These are phyloP conservation scores for Leptosphaerulina australis DNA, from an alignment of 2,329 filamentous ascomycete genomes.

Conservation along the genomic window DNA sequence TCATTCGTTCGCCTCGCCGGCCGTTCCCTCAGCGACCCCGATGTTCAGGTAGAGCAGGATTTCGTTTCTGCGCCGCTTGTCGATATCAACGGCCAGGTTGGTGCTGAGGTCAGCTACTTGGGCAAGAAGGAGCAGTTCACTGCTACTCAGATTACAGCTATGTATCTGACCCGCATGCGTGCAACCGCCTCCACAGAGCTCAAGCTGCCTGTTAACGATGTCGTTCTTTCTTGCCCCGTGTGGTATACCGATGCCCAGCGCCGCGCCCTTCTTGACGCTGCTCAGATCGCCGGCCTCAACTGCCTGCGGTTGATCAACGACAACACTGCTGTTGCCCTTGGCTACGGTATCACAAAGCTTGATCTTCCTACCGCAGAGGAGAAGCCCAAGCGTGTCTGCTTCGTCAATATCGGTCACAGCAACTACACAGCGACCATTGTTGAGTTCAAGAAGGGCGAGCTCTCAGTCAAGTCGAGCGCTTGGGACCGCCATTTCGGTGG, in stretches of 20 bases:
- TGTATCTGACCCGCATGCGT: slow-evolving; percentile 96
- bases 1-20: slow-evolving; percentile 92
- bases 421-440: slow-evolving; percentile 94
- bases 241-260: slow-evolving; percentile 98
- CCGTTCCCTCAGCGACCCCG: slow-evolving; percentile 84
- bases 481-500: slow-evolving; percentile 97
- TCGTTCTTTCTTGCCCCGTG: slow-evolving; percentile 91
- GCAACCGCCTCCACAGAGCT: slow-evolving; percentile 84
- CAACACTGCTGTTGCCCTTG: slow-evolving; percentile 92
- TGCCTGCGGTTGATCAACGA: slow-evolving; percentile 95
- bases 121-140: slow-evolving; percentile 96
- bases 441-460: slow-evolving; percentile 96
- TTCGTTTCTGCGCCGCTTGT: slow-evolving; percentile 85
- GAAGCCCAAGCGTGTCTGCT: slow-evolving; percentile 87
- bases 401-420: slow-evolving; percentile 94
- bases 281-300: slow-evolving; percentile 92
- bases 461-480: slow-evolving; percentile 88
- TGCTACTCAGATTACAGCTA: slow-evolving; percentile 90
- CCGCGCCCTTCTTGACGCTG: slow-evolving; percentile 84
- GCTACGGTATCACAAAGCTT: slow-evolving; percentile 97
- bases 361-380: slow-evolving; percentile 89
- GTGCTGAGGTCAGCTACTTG: slow-evolving; percentile 89
- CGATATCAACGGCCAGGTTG: slow-evolving; percentile 92
- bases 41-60: slow-evolving; percentile 90
- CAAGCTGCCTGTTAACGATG: slow-evolving; percentile 86